Percentiles rank a stretch among this genome's conserved stretches.
These are phyloP conservation scores for Fusarium veterinarium DNA, from an alignment of 2,329 filamentous ascomycete species.

Conservation along the genomic window DNA sequence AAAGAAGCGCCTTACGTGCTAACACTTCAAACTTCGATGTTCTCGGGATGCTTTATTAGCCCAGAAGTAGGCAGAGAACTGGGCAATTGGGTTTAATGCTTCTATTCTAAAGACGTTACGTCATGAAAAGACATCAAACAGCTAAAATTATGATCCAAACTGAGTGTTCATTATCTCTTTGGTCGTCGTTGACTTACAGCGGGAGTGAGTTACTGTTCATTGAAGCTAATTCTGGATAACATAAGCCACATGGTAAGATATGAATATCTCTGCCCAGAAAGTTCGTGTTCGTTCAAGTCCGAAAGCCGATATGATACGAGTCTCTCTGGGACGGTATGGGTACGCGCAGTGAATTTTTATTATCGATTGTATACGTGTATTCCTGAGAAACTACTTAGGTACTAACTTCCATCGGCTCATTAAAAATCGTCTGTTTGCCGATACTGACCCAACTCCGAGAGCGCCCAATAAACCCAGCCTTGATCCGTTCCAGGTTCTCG, in stretches of 20 bases:
- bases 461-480: slow-evolving; percentile 20
- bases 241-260: not conserved
- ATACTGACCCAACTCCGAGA: slow-evolving; percentile 25
- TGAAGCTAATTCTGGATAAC: not conserved
- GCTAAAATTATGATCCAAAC: not conserved
- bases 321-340: not conserved
- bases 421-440: not conserved
- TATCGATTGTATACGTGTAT: not conserved
- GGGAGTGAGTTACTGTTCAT: not conserved
- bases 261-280: not conserved
- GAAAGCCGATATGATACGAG: not conserved
- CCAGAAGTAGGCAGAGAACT: not conserved
- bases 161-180: not conserved
- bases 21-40: not conserved
- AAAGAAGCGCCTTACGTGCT: not conserved
- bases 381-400: slow-evolving; percentile 5
- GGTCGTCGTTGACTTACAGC: not conserved
- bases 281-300: not conserved
- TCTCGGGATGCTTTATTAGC: not conserved
- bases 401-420: not conserved
- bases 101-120: not conserved
- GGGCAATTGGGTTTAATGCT: not conserved
- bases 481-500: not conserved
- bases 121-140: not conserved
- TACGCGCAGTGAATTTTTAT: not conserved